Conservation (phyloP, 495 filamentous ascomycete species). For the Aspergillus campestris region DNA sequence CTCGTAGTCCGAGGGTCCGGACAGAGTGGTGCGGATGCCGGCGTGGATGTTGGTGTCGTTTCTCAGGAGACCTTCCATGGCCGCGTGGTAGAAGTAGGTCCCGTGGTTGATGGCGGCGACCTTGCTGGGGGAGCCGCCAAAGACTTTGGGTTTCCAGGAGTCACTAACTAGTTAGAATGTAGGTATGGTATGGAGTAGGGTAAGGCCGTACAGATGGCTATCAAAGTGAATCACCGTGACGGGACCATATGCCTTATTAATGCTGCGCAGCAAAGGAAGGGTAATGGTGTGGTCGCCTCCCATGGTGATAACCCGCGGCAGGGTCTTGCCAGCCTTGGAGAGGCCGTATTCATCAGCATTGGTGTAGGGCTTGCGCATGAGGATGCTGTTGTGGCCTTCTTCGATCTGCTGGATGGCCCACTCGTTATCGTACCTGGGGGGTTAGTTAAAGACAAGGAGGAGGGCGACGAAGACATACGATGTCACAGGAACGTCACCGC, state of each 20-base stretch:
- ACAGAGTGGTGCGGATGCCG: conserved; percentile 72
- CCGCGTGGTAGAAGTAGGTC: conserved; percentile 67
- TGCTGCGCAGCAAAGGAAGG: conserved; percentile 52
- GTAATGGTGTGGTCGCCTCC: conserved; percentile 63
- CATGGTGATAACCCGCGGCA: conserved; percentile 57
- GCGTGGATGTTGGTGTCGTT: conserved; percentile 83
- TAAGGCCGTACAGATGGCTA: conserved; percentile 46
- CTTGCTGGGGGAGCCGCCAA: conserved; percentile 53
- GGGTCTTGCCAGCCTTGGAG: conserved; percentile 47
- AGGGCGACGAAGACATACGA: conserved; percentile 32
- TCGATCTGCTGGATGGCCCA: conserved; percentile 68
- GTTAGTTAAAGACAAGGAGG: background rate
- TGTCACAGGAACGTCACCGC: conserved; percentile 67
- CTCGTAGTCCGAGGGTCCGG: conserved; percentile 62
- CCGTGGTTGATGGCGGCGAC: conserved; percentile 76
- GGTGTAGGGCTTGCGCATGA: conserved; percentile 43
- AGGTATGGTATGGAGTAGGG: background rate
- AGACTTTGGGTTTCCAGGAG: conserved; percentile 63
- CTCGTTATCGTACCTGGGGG: conserved; percentile 53
- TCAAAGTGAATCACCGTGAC: conserved; percentile 69
- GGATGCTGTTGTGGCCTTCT: conserved; percentile 48
- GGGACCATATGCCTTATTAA: conserved; percentile 57
- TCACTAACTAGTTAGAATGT: conserved; percentile 36
- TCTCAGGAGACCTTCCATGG: conserved; percentile 62
- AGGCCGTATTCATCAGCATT: conserved; percentile 39